Evolutionary conservation across 441 rosid species (phyloP).

Genomic region (Pelargonium fulgidum): DNA sequence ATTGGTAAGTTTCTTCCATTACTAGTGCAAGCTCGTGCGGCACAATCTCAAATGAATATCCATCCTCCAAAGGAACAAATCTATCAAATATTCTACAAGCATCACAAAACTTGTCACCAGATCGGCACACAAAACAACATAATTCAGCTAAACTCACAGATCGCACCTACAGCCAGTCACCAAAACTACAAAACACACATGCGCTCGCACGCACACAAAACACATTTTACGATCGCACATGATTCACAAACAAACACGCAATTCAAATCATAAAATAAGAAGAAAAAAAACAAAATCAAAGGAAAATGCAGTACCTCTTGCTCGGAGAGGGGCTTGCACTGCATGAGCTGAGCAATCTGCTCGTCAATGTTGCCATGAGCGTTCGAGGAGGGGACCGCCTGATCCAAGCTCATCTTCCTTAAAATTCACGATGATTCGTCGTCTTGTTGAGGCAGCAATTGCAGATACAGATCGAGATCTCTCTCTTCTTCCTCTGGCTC

Average conservation of each 20-base stretch:
- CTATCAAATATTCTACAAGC: not conserved
- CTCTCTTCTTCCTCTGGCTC: not conserved
- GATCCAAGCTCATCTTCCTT: conserved; percentile 3
- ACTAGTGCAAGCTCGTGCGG: not conserved
- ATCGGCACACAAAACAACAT: not conserved
- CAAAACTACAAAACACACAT: not conserved
- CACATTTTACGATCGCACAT: not conserved
- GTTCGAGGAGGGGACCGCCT: conserved; percentile 3
- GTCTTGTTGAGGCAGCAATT: not conserved
- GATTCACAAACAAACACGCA: conserved; percentile 2
- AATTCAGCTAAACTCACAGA: not conserved
- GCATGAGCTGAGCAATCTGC: conserved; percentile 74
- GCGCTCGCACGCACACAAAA: no score
- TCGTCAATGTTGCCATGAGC: conserved; percentile 30
- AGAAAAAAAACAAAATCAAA: not conserved
- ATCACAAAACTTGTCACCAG: not conserved
- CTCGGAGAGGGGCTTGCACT: conserved; percentile 70
- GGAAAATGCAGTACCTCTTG: conserved; percentile 36
- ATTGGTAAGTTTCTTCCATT: not conserved
- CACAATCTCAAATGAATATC: not conserved
- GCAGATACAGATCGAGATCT: conserved; percentile 7
- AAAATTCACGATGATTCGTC: not conserved
- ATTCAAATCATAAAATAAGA: not conserved
- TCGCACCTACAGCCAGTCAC: not conserved
- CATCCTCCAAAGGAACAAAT: not conserved